Percentiles rank a stretch among this genome's conserved stretches.
These are phyloP conservation scores for Penicillium lividum DNA, from an alignment of 495 filamentous ascomycete genomes.

Conservation along the genomic window DNA sequence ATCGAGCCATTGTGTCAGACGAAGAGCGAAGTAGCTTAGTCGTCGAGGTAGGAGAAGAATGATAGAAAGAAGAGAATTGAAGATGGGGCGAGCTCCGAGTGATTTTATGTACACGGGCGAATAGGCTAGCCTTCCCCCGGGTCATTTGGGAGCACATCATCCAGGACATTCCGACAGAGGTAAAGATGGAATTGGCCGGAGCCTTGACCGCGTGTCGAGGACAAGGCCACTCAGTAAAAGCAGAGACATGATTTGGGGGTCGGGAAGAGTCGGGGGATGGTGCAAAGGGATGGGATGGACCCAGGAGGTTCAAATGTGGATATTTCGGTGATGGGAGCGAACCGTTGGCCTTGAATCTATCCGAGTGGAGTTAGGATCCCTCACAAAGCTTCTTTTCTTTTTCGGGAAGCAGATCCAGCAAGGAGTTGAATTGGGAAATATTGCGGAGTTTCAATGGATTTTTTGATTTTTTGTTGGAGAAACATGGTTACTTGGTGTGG, in stretches of 20 bases:
- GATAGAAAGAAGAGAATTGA: constrained; percentile 24
- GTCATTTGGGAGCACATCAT: constrained; percentile 31
- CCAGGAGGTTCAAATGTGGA: constrained; percentile 35
- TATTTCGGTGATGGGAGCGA: constrained; percentile 45
- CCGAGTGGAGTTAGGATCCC: constrained; percentile 30
- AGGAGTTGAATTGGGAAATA: constrained; percentile 20
- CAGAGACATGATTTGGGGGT: constrained; percentile 27
- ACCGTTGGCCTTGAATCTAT: constrained; percentile 33
- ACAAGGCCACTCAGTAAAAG: constrained; percentile 31
- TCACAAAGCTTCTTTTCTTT: constrained; percentile 38
- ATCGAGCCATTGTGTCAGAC: constrained; percentile 43
- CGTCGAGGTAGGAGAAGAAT: constrained; percentile 24
- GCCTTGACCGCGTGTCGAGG: constrained; percentile 24
- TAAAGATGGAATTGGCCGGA: constrained; percentile 37
- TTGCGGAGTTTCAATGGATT: constrained; percentile 16
- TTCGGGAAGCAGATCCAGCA: constrained; percentile 31
- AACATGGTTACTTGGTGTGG: not conserved
- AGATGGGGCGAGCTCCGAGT: constrained; percentile 28
- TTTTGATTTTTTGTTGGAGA: not conserved
- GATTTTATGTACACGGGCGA: constrained; percentile 42
- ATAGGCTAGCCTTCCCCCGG: constrained; percentile 38
- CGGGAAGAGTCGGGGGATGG: constrained; percentile 45
- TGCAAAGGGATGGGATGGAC: constrained; percentile 30
- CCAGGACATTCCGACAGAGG: constrained; percentile 40
- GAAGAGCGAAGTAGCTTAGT: constrained; percentile 29